phyloP scores from a whole-genome alignment of 208 protist genomes.

The Trypanosoma melophagium region DNA sequence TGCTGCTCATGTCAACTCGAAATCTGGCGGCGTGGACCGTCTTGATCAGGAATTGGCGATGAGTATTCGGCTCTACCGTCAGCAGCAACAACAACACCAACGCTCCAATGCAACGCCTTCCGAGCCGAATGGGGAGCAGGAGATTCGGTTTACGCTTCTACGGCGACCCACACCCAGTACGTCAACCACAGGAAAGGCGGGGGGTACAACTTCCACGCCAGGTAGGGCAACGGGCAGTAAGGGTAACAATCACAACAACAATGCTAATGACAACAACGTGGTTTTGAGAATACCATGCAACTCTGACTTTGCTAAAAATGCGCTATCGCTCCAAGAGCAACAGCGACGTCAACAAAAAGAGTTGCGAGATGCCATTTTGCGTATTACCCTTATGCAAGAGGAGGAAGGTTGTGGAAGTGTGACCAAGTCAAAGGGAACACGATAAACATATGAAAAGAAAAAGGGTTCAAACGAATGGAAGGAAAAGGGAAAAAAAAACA shows the following conservation, averaged over 20 bases:
- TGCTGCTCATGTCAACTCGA: background rate
- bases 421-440: background rate
- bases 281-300: slow-evolving; percentile 13
- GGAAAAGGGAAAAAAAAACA: background rate
- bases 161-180: slow-evolving; percentile 5
- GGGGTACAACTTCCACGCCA: background rate
- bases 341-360: slow-evolving; percentile 22
- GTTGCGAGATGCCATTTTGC: slow-evolving; percentile 23
- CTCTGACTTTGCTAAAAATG: slow-evolving; percentile 23
- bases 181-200: slow-evolving; percentile 2
- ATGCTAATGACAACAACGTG: background rate
- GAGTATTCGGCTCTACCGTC: slow-evolving; percentile 24
- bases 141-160: slow-evolving; percentile 20
- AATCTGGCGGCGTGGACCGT: slow-evolving; percentile 5
- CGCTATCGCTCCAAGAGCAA: slow-evolving; percentile 13
- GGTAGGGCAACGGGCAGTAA: background rate
- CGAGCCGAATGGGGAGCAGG: background rate
- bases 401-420: background rate
- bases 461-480: background rate
- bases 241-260: background rate
- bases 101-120: background rate
- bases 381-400: slow-evolving; percentile 27
- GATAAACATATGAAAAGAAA: background rate
- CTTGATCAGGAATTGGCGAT: slow-evolving; percentile 23
- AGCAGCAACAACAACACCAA: slow-evolving; percentile 6